phyloP scores from a whole-genome alignment of 345 rosid genomes.

The Rubroshorea leprosula region DNA sequence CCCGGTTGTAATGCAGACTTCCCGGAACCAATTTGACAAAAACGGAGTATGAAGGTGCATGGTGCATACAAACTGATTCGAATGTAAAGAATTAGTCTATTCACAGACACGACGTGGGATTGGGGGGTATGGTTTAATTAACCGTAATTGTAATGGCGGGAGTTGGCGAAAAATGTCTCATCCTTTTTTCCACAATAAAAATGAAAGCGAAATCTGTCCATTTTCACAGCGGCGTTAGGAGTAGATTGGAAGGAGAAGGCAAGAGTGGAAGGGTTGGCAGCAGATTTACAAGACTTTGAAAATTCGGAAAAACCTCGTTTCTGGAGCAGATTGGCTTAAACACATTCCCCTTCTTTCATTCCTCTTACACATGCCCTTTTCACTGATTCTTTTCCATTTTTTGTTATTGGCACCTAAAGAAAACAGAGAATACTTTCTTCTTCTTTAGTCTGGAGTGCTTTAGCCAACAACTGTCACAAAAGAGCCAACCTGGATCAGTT shows the following conservation, averaged over 20 bases:
- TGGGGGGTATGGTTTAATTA: too few relatives aligned
- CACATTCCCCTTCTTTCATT: conserved; percentile 24
- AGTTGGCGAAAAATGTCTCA: neutral
- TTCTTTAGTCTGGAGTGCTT: conserved; percentile 19
- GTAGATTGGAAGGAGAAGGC: conserved; percentile 40
- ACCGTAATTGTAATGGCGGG: conserved; percentile 1
- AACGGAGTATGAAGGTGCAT: too few relatives aligned
- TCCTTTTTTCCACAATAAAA: too few relatives aligned
- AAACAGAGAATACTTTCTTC: too few relatives aligned
- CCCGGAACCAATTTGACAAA: too few relatives aligned
- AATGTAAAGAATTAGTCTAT: too few relatives aligned
- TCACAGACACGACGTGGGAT: too few relatives aligned
- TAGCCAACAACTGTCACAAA: conserved; percentile 10
- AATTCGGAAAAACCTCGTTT: conserved; percentile 39
- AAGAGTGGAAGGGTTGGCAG: conserved; percentile 70
- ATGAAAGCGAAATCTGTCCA: conserved; percentile 32
- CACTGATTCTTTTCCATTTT: conserved; percentile 15
- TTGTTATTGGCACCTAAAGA: too few relatives aligned
- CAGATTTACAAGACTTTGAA: conserved; percentile 48
- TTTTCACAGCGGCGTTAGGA: conserved; percentile 32
- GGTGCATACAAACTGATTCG: too few relatives aligned
- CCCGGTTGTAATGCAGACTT: too few relatives aligned
- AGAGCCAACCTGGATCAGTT: conserved; percentile 42
- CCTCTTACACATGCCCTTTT: conserved; percentile 3
- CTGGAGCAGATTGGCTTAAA: conserved; percentile 23